A percentile compares a stretch with the other conserved stretches of the same genome.
Evolutionary conservation across 331 rosid species (phyloP).

Genomic region (Malus hybrid): DNA sequence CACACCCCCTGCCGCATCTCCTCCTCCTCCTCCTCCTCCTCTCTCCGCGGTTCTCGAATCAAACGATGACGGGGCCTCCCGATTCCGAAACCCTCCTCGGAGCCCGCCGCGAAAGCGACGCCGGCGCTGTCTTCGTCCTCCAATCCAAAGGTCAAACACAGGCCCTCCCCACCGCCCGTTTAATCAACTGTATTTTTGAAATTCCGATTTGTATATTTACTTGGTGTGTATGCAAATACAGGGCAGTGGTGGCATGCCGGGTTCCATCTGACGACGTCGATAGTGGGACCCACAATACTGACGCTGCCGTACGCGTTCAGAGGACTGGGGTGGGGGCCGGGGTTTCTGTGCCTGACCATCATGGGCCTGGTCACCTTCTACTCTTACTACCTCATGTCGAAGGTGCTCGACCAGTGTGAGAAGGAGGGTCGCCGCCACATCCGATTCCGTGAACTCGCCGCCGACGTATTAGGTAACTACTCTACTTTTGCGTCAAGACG

Average conservation of each 20-base stretch:
- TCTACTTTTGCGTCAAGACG: too few species aligned
- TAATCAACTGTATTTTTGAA: background rate
- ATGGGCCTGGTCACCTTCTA: conserved; percentile 76
- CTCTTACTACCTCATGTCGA: conserved; percentile 63
- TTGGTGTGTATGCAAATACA: background rate
- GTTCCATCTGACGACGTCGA: conserved; percentile 83
- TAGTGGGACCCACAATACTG: conserved; percentile 78
- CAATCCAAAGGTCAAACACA: conserved; percentile 63
- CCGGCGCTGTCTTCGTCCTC: conserved; percentile 86
- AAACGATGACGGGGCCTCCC: conserved; percentile 26
- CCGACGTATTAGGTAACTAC: conserved; percentile 62
- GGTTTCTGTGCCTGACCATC: conserved; percentile 47
- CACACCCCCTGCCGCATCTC: background rate
- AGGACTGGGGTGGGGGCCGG: conserved; percentile 69
- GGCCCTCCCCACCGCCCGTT: background rate
- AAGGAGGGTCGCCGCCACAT: conserved; percentile 75
- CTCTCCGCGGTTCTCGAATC: background rate
- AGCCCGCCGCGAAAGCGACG: conserved; percentile 34
- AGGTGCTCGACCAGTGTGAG: conserved; percentile 75
- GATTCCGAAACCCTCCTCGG: conserved; percentile 1
- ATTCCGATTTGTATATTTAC: too few species aligned
- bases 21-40: background rate
- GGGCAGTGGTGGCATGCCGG: conserved; percentile 98
- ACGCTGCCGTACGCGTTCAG: conserved; percentile 70
- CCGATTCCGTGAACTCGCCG: conserved; percentile 92